Conservation (phyloP, 225 moss, liverwort and hornwort genomes). For the Bryum argenteum region DNA sequence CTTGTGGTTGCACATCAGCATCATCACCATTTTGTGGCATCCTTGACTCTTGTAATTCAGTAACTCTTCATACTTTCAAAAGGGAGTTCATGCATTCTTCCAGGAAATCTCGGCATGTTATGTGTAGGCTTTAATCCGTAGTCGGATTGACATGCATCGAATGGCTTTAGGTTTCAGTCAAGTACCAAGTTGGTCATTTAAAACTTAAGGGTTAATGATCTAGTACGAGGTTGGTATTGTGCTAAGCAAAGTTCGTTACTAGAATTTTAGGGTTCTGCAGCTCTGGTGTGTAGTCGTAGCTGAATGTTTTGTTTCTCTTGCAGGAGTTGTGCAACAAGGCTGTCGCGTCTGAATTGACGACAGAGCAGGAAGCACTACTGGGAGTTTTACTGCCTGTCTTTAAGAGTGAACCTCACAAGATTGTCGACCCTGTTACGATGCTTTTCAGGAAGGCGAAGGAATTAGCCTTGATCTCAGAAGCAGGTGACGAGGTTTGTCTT, state of each 20-base stretch:
- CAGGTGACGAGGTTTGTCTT: slow-evolving; percentile 39
- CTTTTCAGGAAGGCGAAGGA: slow-evolving; percentile 41
- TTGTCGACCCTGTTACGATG: slow-evolving; percentile 31
- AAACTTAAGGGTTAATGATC: slow-evolving; percentile 3
- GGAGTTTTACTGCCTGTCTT: slow-evolving; percentile 39
- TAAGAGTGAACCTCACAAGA: slow-evolving; percentile 21
- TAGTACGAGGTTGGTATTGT: slow-evolving; percentile 12
- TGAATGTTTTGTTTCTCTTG: slow-evolving; percentile 28
- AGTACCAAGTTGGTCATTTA: slow-evolving; percentile 2
- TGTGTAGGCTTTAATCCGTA: background rate
- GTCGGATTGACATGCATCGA: background rate
- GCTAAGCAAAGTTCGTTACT: background rate
- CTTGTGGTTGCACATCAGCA: slow-evolving; percentile 52
- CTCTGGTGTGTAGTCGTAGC: background rate
- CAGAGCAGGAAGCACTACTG: slow-evolving; percentile 54
- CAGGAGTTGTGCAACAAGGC: slow-evolving; percentile 52
- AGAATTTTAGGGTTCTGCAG: slow-evolving; percentile 1
- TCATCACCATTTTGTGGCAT: slow-evolving; percentile 41
- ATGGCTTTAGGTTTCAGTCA: slow-evolving; percentile 6
- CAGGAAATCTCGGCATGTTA: background rate
- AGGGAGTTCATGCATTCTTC: background rate
- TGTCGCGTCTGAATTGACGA: slow-evolving; percentile 24
- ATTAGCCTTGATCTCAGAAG: slow-evolving; percentile 27
- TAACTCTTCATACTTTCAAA: slow-evolving; percentile 5
- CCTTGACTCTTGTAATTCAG: slow-evolving; percentile 40